Conservation (phyloP, 2,329 filamentous ascomycete genomes). For the Raffaelea deltoideospora region DNA sequence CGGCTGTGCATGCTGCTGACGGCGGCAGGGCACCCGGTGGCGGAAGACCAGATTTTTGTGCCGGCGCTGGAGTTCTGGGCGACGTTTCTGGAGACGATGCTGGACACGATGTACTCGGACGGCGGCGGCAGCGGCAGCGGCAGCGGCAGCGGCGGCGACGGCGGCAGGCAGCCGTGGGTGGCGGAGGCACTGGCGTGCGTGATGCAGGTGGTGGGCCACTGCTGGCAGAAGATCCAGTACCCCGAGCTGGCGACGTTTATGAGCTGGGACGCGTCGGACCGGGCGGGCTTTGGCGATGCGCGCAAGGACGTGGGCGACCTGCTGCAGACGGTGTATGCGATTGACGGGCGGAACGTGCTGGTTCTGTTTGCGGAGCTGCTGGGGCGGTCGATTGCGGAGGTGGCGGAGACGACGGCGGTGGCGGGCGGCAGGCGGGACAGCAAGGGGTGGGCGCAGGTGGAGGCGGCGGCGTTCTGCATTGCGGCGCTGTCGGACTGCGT, state of each 20-base stretch:
- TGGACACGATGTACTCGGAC: slow-evolving; percentile 39
- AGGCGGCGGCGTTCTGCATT: slow-evolving; percentile 47
- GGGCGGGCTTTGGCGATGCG: slow-evolving; percentile 53
- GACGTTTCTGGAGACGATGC: slow-evolving; percentile 55
- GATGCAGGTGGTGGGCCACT: slow-evolving; percentile 48
- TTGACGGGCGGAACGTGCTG: slow-evolving; percentile 41
- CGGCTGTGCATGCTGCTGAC: slow-evolving; percentile 51
- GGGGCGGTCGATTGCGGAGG: slow-evolving; percentile 29
- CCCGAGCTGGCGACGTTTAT: slow-evolving; percentile 41
- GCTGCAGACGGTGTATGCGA: slow-evolving; percentile 53
- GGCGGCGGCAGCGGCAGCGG: slow-evolving; percentile 7
- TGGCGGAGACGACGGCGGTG: too few species aligned
- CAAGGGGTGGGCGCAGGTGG: slow-evolving; percentile 43
- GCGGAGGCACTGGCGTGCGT: slow-evolving; percentile 41
- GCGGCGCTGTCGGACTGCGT: slow-evolving; percentile 53
- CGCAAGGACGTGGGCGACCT: slow-evolving; percentile 69
- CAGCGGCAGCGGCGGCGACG: slow-evolving; percentile 18
- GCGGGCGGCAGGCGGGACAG: too few species aligned
- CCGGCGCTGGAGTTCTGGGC: slow-evolving; percentile 70
- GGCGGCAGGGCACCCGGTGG: slow-evolving; percentile 49
- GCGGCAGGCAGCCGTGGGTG: slow-evolving; percentile 34
- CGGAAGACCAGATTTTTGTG: slow-evolving; percentile 61
- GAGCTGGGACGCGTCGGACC: slow-evolving; percentile 56
- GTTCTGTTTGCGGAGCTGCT: slow-evolving; percentile 41
- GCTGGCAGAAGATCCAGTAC: slow-evolving; percentile 55